Evolutionary conservation across 1,139 yeast species (phyloP).

Genomic region (Lodderomyces margitis): DNA sequence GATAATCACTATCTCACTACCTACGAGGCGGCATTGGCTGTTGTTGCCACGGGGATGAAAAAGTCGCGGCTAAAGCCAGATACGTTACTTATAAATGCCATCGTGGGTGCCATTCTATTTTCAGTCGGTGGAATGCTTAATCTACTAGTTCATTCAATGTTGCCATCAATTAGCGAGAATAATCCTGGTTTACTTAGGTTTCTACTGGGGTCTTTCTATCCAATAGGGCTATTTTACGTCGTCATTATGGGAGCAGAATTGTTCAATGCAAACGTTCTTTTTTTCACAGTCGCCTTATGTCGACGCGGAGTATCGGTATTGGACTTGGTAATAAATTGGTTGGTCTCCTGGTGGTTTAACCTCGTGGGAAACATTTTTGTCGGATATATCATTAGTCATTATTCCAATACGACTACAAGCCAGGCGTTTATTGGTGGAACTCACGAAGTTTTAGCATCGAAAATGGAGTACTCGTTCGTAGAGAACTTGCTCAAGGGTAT

Average conservation of each 20-base stretch:
- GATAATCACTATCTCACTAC: conserved; percentile 66
- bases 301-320: conserved; percentile 66
- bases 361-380: conserved; percentile 64
- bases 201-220: conserved; percentile 59
- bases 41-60: conserved; percentile 81
- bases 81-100: conserved; percentile 56
- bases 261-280: conserved; percentile 69
- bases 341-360: conserved; percentile 66
- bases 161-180: conserved; percentile 35
- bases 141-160: conserved; percentile 52
- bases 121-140: conserved; percentile 73
- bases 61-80: conserved; percentile 65
- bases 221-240: conserved; percentile 71
- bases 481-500: conserved; percentile 62
- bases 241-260: conserved; percentile 72
- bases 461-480: conserved; percentile 49
- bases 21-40: conserved; percentile 76
- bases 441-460: conserved; percentile 42
- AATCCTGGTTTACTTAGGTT: conserved; percentile 55
- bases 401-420: conserved; percentile 46
- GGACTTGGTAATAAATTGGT: conserved; percentile 66
- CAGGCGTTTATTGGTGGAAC: conserved; percentile 47
- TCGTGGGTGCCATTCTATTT: conserved; percentile 70
- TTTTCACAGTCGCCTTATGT: conserved; percentile 63
- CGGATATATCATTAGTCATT: conserved; percentile 58